Evolutionary conservation across 805 yeast species (phyloP).

Genomic region (Starmerella stellata): DNA sequence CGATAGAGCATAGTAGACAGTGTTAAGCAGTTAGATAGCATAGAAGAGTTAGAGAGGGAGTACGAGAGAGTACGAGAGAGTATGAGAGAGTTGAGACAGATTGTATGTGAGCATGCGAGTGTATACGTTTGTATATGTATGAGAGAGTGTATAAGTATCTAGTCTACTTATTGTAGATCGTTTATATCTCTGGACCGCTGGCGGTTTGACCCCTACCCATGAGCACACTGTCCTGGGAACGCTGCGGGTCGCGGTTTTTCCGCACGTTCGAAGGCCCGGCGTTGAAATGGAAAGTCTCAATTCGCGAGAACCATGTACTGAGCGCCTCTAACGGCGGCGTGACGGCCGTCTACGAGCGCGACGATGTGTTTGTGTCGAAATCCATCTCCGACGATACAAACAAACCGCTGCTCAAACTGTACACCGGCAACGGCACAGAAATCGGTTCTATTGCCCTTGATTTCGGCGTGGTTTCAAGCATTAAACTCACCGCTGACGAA

Average conservation of each 20-base stretch:
- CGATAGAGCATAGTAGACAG: no score
- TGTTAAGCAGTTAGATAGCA: no score
- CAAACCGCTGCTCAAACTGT: conserved; percentile 17
- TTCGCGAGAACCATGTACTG: conserved; percentile 30
- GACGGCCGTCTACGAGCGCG: conserved; percentile 27
- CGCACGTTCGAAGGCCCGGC: conserved; percentile 40
- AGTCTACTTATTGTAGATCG: no score
- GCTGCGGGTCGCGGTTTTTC: conserved; percentile 52
- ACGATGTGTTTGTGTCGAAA: conserved; percentile 4
- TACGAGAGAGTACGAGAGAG: no score
- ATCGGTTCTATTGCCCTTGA: conserved; percentile 23
- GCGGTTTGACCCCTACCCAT: no score
- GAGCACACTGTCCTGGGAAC: conserved; percentile 49
- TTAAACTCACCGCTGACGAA: conserved; percentile 38
- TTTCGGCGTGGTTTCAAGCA: conserved; percentile 34
- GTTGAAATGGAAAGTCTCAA: conserved; percentile 31
- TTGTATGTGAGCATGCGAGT: no score
- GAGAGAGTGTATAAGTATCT: no score
- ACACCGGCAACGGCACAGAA: conserved; percentile 21
- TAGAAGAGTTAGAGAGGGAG: no score
- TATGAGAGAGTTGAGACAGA: no score
- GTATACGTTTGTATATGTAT: no score
- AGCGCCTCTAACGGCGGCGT: conserved; percentile 38
- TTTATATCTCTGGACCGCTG: no score
- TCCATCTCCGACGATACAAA: conserved; percentile 1